A percentile compares a stretch with the other conserved stretches of the same genome.
Evolutionary conservation across 768 basidiomycete genomes (phyloP).

Genomic region (Harrya chromipes): DNA sequence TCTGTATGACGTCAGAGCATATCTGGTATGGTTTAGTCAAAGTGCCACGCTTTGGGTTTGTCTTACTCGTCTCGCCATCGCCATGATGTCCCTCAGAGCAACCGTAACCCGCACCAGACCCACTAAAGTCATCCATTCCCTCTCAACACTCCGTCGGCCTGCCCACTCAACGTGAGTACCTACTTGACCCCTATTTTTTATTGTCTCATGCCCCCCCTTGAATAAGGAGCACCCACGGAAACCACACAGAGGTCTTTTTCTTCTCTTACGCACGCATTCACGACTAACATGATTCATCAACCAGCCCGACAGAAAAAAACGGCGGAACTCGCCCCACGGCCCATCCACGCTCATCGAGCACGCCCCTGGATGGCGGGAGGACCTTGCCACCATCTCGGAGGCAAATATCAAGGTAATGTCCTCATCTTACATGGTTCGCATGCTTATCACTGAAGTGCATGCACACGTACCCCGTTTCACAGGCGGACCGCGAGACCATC

Average conservation of each 20-base stretch:
- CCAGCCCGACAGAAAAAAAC: constrained; percentile 53
- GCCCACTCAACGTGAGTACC: constrained; percentile 7
- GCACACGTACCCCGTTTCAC: background rate
- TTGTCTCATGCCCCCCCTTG: constrained; percentile 2
- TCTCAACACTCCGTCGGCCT: background rate
- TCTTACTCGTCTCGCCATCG: background rate
- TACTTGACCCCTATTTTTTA: background rate
- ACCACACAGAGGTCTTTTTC: constrained; percentile 47
- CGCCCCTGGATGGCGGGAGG: constrained; percentile 73
- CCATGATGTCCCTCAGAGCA: constrained; percentile 18
- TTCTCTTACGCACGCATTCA: background rate
- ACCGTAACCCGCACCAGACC: background rate
- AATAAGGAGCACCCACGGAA: constrained; percentile 55
- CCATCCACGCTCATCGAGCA: constrained; percentile 44
- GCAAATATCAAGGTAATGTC: constrained; percentile 55
- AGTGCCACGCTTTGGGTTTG: background rate
- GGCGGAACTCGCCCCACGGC: constrained; percentile 41
- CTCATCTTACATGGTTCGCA: too few relatives aligned
- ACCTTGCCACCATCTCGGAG: constrained; percentile 60
- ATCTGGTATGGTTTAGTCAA: background rate
- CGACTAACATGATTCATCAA: constrained; percentile 14
- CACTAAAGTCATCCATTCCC: background rate
- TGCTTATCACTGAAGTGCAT: too few relatives aligned
- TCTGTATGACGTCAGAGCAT: constrained; percentile 15
- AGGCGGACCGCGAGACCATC: constrained; percentile 26